These are phyloP conservation scores for Cordia subcordata DNA, from an alignment of 257 asterid species.

Conservation along the genomic window DNA sequence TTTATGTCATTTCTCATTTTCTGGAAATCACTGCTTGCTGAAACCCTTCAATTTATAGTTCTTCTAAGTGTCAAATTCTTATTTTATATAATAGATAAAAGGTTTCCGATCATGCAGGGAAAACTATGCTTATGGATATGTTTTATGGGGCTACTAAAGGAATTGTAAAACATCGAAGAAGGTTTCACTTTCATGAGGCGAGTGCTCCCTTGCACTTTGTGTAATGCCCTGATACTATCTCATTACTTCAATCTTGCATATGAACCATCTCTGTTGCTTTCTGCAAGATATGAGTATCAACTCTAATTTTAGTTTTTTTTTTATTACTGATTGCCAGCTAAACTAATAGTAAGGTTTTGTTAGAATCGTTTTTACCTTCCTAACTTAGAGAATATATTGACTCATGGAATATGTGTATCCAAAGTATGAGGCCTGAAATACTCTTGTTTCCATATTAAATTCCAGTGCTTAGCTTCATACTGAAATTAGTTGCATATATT, in stretches of 20 bases:
- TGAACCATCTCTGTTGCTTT: too few relatives aligned
- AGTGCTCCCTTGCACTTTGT: conserved; percentile 26
- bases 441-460: too few relatives aligned
- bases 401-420: too few relatives aligned
- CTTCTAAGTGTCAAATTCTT: not conserved
- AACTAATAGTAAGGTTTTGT: too few relatives aligned
- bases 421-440: too few relatives aligned
- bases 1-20: conserved; percentile 9
- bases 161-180: conserved; percentile 77
- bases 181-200: conserved; percentile 96
- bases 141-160: conserved; percentile 83
- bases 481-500: too few relatives aligned
- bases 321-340: too few relatives aligned
- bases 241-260: not conserved
- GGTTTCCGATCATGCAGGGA: conserved; percentile 49
- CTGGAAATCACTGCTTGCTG: not conserved
- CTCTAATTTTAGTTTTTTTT: too few relatives aligned
- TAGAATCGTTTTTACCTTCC: too few relatives aligned
- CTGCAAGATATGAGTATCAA: too few relatives aligned
- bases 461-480: too few relatives aligned
- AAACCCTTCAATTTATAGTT: not conserved
- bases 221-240: not conserved
- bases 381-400: too few relatives aligned
- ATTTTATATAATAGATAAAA: conserved; percentile 28
- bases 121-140: conserved; percentile 99